Conservation (phyloP, 352 stramenopile genomes). For the Globisporangium alternatum region DNA sequence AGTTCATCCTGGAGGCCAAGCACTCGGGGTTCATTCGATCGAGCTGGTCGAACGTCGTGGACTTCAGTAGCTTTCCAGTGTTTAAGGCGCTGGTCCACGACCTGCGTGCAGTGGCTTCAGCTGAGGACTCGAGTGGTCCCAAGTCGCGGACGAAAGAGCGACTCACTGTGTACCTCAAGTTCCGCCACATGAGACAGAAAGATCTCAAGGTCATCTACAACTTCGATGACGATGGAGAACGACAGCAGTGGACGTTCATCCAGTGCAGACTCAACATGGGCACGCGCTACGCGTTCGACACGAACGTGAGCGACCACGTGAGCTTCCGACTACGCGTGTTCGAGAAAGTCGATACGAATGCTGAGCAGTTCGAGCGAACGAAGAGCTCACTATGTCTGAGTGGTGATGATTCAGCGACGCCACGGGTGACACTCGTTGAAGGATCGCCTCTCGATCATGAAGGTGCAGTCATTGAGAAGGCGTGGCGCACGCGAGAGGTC, state of each 20-base stretch:
- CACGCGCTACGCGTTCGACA: background rate
- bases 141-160: background rate
- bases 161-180: slow-evolving; percentile 1
- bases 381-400: background rate
- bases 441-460: background rate
- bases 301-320: background rate
- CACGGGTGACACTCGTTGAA: background rate
- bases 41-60: background rate
- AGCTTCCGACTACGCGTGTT: background rate
- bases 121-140: background rate
- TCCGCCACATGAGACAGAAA: background rate
- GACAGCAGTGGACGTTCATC: background rate
- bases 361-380: background rate
- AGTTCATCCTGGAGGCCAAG: background rate
- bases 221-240: background rate
- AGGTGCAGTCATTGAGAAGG: background rate
- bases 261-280: background rate
- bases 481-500: background rate
- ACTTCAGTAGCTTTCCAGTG: background rate
- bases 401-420: background rate
- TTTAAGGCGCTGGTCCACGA: background rate
- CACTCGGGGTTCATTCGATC: background rate
- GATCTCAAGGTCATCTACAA: background rate
- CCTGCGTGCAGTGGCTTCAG: background rate
- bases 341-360: background rate